phyloP scores from a whole-genome alignment of 345 rosid genomes.

The Lenwebbia sp. region DNA sequence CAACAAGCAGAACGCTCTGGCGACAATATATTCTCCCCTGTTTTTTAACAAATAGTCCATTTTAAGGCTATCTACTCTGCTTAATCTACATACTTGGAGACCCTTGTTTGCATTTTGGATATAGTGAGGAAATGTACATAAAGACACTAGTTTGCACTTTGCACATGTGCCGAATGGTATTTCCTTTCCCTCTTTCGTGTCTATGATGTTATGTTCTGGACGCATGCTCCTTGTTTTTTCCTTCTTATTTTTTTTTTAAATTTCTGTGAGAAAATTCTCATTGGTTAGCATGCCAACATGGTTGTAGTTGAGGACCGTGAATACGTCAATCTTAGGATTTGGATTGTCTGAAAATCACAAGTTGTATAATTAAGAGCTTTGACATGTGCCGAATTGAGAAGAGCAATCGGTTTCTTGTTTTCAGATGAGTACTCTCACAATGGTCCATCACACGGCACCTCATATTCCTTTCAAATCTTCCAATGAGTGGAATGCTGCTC shows the following conservation, averaged over 20 bases:
- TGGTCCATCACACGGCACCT: constrained; percentile 97
- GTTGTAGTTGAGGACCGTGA: background rate
- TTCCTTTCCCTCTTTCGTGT: background rate
- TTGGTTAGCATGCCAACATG: background rate
- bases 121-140: background rate
- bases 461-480: no score
- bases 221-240: background rate
- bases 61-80: background rate
- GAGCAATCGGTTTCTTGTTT: background rate
- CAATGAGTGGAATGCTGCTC: no score
- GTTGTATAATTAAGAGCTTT: background rate
- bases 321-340: background rate
- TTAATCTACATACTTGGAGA: background rate
- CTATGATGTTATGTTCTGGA: background rate
- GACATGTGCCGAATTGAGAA: background rate
- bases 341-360: background rate
- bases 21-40: background rate
- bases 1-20: background rate
- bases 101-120: background rate
- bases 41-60: background rate
- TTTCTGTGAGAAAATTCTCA: background rate
- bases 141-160: background rate
- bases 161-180: background rate
- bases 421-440: constrained; percentile 96
- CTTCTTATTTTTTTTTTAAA: background rate